Evolutionary conservation across 441 rosid genomes (phyloP), one percentile per base, ranked within the genome.

Genomic region (Kokia cookei): DNA sequence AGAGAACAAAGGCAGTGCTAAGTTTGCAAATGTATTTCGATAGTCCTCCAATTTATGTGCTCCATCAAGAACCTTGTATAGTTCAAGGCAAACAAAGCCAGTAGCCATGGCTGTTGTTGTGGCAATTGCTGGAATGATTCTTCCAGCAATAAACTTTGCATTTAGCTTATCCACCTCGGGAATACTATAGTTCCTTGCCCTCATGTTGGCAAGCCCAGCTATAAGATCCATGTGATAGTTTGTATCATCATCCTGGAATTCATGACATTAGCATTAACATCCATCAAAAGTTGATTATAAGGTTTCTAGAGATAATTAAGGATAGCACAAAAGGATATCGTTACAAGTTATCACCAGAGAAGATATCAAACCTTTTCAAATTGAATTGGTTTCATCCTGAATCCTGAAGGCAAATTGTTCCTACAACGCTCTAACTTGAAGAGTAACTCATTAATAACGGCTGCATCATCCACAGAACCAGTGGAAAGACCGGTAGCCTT

Each of bases 61-160:
- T 4, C 93, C 97, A 65, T 83, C 91, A 15, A 96, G 82, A 71
- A 83, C 98, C 87, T 96, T 96, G 79, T 93, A 96, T 48, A 96
- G 90, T 87, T 96, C 99, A 32, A 96, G 85, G 82, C 99, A 96
- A 29, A 96, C 99, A 7, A 93, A 88, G 45, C 98, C 99, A 0
- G 99, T 93, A 14, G 98, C 99, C 97, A 96, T 84, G 7, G 99
- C 97, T 0, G 98, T 96, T 53, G 97, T 82, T 7, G 99, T 96
- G 24, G 98, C 99, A 22, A 96, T 96, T 3, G 98, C 99, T 1
- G 99, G 99, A 51, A 96, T 93, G 79, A 93, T 96, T 81, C 98
- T 90, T 77, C 99, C 99, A 0, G 98, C 99, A 51, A 96, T 96
- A 69, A 96, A 92, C 84, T 96, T 96, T 67, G 99, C 99, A 71